Evolutionary conservation across 2,329 filamentous ascomycete genomes (phyloP), one percentile per base, ranked within the genome.

Genomic region (Colletotrichum chrysophilum): DNA sequence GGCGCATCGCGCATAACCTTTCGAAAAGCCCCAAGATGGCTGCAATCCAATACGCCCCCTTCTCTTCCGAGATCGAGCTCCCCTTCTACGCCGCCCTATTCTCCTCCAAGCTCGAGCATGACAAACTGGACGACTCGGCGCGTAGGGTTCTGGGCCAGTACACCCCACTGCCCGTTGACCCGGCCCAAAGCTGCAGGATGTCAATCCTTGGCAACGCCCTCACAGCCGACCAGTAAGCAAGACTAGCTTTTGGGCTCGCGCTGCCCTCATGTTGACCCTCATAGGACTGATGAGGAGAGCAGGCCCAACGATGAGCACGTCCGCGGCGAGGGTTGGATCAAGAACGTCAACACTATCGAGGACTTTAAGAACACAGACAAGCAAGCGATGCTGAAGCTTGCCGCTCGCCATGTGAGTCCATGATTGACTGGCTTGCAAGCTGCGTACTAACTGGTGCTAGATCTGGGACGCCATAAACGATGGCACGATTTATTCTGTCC

Each of bases 391-490:
- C 89, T 98, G 64, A 92, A 95, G 77, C 93, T 93, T 77, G 93
- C 95, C 48, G 96, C 94, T 13, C 91, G 92, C 82, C 96, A 94
- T 85, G 95, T 96, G 87, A 80, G 88, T 82, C 21, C 14, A n/a
- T 7, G 13, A 4, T 7, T 14, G 30, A 4, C 66, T 26, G 26
- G 34, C 3, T 3, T 52, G 43, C 43, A 13, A 2, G 7, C 32
- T 16, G 26, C 62, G 13, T 36, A 10, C 76, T 74, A 26, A 71
- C 55, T 16, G 2, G 60, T 12, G 26, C 48, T 4, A 97, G 94
- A 96, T 99, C 77, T 98, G 96, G 96, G 96, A 98, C 84, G 96
- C 97, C 30, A 98, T 99, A 81, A 94, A 96, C 79, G 97, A 99
- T 85, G 96, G 96, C 74, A 97, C 95, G 55, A 98, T 99, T 79